phyloP scores from a whole-genome alignment of 208 protist species.

The Balamuthia mandrillaris region DNA sequence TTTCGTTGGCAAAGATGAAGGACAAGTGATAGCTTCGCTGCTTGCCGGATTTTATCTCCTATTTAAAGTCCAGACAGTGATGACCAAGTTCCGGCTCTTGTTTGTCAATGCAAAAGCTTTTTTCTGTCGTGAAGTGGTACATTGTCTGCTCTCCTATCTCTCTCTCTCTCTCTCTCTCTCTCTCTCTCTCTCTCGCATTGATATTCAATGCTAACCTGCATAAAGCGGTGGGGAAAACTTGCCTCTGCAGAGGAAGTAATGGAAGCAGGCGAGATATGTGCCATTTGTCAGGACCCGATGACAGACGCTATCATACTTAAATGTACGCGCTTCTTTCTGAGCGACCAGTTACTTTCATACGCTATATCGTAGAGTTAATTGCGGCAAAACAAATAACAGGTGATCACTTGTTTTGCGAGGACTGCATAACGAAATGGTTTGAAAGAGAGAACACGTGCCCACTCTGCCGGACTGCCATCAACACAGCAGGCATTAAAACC shows the following conservation, averaged over 20 bases:
- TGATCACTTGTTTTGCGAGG: constrained; percentile 54
- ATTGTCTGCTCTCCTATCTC: background rate
- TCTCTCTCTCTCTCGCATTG: no score
- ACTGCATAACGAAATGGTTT: constrained; percentile 51
- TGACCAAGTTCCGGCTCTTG: background rate
- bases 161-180: no score
- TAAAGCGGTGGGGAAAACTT: constrained; percentile 39
- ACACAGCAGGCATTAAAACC: constrained; percentile 34
- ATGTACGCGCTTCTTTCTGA: background rate
- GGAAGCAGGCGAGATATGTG: constrained; percentile 39
- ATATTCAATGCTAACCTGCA: no score
- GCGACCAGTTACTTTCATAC: background rate
- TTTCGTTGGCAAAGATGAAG: constrained; percentile 27
- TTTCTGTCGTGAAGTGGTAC: constrained; percentile 27
- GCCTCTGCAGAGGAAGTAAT: constrained; percentile 36
- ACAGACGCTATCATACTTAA: background rate
- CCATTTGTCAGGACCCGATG: constrained; percentile 51
- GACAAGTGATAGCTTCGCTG: constrained; percentile 33
- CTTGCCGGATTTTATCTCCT: constrained; percentile 49
- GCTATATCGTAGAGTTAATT: background rate
- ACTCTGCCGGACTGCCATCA: constrained; percentile 36
- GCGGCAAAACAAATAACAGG: constrained; percentile 6
- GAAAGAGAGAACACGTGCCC: constrained; percentile 52
- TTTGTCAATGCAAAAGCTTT: background rate
- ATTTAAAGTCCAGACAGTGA: constrained; percentile 20